Base-by-base conservation (phyloP, 805 yeast species). In the Zygosaccharomyces bailii region DNA sequence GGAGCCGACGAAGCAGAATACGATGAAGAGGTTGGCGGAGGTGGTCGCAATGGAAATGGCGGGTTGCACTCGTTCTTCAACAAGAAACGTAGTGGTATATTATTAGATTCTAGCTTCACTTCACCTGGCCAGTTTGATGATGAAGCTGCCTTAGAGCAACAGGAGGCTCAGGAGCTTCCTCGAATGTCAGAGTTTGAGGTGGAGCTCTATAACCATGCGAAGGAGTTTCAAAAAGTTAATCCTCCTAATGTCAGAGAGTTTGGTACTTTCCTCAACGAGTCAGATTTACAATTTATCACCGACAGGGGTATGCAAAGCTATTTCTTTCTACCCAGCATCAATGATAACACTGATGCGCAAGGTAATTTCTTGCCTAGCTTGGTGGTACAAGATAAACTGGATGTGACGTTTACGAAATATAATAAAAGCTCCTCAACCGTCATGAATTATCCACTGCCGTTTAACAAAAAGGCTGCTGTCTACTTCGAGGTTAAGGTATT, bases 401-500 rank as follows among this genome's bases (percentile, higher is more conserved):
- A 64, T 50, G 47, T 65, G 11, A 37, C 46, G 11, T 65, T 65
- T 39, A 59, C 68, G 3, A 57, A 57, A 18, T 51, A 32, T 25
- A 65, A 65, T 43, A 55, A 45, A 11, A 60, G 66, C 41, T 58
- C 68, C 1, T 60, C 67, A 3, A 55, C 67, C 1, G 49, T 60
- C 10, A 48, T 69, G 52, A 69, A 68, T 48, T 63, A 60, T 44
- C 73, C 73, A 7, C 45, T 65, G 16, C 69, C 69, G 1, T 54
- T 51, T 34, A 65, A 64, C 58, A 79, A 75, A 49, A 89, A 86
- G 60, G 82, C 78, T 39, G 75, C 78, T 0, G 77, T 82, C 6
- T 85, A 85, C 58, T 85, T 82, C 58, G 95, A 85, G 61, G 73
- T 72, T 7, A 79, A 79, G 52, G 54, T 78, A 1, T 73, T 67